These are phyloP conservation scores for Ophiocordyceps sinensis DNA, from an alignment of 2,329 filamentous ascomycete genomes.

Conservation along the genomic window DNA sequence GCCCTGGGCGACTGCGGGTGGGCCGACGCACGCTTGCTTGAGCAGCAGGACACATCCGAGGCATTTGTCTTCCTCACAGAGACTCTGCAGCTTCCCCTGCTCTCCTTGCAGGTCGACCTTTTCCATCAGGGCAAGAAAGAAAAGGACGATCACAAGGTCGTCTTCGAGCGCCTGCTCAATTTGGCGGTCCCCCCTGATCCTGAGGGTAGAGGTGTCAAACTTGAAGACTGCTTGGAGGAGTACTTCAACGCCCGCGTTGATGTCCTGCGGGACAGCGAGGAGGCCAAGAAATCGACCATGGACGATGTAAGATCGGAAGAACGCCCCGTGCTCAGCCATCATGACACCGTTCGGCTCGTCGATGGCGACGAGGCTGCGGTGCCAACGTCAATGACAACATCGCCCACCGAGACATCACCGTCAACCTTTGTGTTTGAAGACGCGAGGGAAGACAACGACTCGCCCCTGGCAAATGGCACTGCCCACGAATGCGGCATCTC, in stretches of 20 bases:
- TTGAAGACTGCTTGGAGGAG: slow-evolving; percentile 84
- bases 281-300: slow-evolving; percentile 29
- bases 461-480: neutral
- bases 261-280: slow-evolving; percentile 58
- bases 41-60: slow-evolving; percentile 91
- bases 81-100: slow-evolving; percentile 69
- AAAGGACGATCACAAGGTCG: slow-evolving; percentile 83
- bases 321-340: slow-evolving; percentile 11
- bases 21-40: slow-evolving; percentile 60
- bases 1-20: slow-evolving; percentile 76
- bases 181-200: slow-evolving; percentile 72
- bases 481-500: neutral
- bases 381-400: slow-evolving; percentile 18
- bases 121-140: slow-evolving; percentile 82
- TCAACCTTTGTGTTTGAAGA: slow-evolving; percentile 3
- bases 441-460: neutral
- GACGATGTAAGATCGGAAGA: slow-evolving; percentile 13
- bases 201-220: slow-evolving; percentile 54
- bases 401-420: slow-evolving; percentile 15
- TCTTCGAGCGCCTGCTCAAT: slow-evolving; percentile 82
- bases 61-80: slow-evolving; percentile 92
- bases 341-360: slow-evolving; percentile 19
- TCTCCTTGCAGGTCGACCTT: slow-evolving; percentile 86
- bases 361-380: slow-evolving; percentile 17
- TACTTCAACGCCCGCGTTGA: slow-evolving; percentile 95